Percentiles rank a stretch among this genome's conserved stretches.
Evolutionary conservation across 768 basidiomycete species (phyloP).

Genomic region (Podaxis carcinomalis): DNA sequence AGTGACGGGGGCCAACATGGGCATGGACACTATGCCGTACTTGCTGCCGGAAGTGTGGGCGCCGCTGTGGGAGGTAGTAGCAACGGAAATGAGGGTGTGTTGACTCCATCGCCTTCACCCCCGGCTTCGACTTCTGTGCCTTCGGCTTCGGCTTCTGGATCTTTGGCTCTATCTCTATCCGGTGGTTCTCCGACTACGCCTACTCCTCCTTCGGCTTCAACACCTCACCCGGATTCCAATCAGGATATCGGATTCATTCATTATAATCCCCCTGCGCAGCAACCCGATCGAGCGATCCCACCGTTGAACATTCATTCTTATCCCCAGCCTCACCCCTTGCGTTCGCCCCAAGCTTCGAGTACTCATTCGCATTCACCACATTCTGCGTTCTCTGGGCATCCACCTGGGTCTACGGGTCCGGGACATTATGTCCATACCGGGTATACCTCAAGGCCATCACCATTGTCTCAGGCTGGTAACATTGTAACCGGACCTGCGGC

Average conservation of each 20-base stretch:
- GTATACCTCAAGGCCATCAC: slow-evolving; percentile 7
- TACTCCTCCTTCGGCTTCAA: not conserved
- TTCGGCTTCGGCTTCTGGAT: slow-evolving; percentile 12
- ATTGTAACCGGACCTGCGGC: slow-evolving; percentile 10
- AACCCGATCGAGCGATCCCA: slow-evolving; percentile 4
- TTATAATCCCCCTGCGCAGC: slow-evolving; percentile 5
- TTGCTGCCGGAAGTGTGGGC: slow-evolving; percentile 3
- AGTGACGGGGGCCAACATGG: slow-evolving; percentile 5
- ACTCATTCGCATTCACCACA: slow-evolving; percentile 4
- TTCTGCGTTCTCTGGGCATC: not conserved
- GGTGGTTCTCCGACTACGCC: not conserved
- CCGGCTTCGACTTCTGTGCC: slow-evolving; percentile 22
- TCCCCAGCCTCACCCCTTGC: not conserved
- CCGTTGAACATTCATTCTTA: slow-evolving; percentile 1
- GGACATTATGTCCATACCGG: slow-evolving; percentile 8
- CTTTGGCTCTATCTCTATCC: slow-evolving; percentile 4
- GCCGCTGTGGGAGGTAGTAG: not conserved
- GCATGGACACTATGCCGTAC: slow-evolving; percentile 2
- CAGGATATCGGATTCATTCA: slow-evolving; percentile 6
- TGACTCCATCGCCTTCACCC: slow-evolving; percentile 67
- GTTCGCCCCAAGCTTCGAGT: not conserved
- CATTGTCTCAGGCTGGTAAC: slow-evolving; percentile 8
- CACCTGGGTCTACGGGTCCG: not conserved
- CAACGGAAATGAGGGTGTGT: not conserved
- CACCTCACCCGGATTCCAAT: not conserved